Base-by-base conservation (phyloP, 192 early-diverging fungal species). In the Coemansia sp. region DNA sequence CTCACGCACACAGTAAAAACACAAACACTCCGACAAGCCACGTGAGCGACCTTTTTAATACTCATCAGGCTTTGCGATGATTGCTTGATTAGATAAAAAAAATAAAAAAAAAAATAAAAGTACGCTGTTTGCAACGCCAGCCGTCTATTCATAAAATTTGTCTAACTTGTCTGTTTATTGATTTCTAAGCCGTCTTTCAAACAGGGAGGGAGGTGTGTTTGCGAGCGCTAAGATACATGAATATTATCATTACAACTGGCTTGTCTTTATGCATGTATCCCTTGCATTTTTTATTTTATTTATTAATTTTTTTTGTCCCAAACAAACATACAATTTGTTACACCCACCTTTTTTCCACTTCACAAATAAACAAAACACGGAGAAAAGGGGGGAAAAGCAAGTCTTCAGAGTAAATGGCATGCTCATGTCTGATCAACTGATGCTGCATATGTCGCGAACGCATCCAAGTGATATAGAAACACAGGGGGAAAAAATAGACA, bases 391-490 rank as follows among this genome's bases (percentile, higher is more conserved):
- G 16, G 28, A 7, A 25, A 54, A 54, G 25, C 25, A 16, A 45
- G 12, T 3, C 42, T 38, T 38, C 7, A 38, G 36, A 51, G 17
- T 5, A 51, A 51, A 54, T 22, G 51, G 28, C 51, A 54, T 54
- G 22, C 51, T 54, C 51, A 29, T 29, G 28, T 54, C 25, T 54
- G 12, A 22, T 54, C 51, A 54, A 30, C 20, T 54, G 51, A 54
- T 54, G 20, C 25, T 22, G 51, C 51, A 54, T 54, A 54, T 54
- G 29, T 54, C 7, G 51, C 12, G 25, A 30, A 54, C 28, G 7
- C 51, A 30, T 30, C 25, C 51, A 54, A 54, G 12, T 29, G 51
- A 54, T 25, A 18, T 5, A 6, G 16, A 17, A 51, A 51, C 7
- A 51, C 17, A 20, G 16, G 25, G 25, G 51, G 2, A 7, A 29